Evolutionary conservation across 176 grass and related monocot genomes (phyloP).

Genomic region (Avena atlantica): DNA sequence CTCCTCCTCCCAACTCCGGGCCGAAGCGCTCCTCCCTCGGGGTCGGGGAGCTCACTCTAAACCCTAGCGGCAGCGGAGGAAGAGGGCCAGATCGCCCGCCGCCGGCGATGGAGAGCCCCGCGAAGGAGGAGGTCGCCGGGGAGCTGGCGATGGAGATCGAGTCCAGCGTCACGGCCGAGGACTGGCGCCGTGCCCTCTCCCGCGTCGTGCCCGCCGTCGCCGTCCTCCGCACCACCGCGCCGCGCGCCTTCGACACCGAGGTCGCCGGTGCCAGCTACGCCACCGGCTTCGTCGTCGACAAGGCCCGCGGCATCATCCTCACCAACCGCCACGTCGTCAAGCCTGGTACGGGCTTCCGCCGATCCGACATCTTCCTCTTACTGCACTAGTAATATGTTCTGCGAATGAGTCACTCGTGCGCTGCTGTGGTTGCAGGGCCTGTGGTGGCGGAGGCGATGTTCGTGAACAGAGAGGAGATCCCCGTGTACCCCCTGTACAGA

Average conservation of each 20-base stretch:
- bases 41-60: slow-evolving; percentile 5
- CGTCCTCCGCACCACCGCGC: slow-evolving; percentile 91
- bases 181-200: slow-evolving; percentile 82
- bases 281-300: slow-evolving; percentile 98
- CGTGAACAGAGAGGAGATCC: slow-evolving; percentile 95
- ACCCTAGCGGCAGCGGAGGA: slow-evolving; percentile 45
- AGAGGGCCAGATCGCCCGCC: slow-evolving; percentile 36
- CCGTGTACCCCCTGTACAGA: slow-evolving; percentile 85
- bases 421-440: slow-evolving; percentile 58
- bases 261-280: slow-evolving; percentile 91
- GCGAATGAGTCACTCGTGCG: slow-evolving; percentile 24
- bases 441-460: slow-evolving; percentile 98
- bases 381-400: background rate
- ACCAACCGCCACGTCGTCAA: slow-evolving; percentile 99
- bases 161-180: slow-evolving; percentile 79
- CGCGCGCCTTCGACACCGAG: slow-evolving; percentile 95
- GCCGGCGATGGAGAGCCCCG: slow-evolving; percentile 53
- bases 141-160: slow-evolving; percentile 84
- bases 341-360: slow-evolving; percentile 53
- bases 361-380: background rate
- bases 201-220: slow-evolving; percentile 92
- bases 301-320: slow-evolving; percentile 85
- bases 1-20: background rate
- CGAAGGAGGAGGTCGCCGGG: slow-evolving; percentile 54
- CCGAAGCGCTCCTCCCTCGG: background rate